Conservation (phyloP, 805 yeast genomes). For the Ogataea pilisensis region DNA sequence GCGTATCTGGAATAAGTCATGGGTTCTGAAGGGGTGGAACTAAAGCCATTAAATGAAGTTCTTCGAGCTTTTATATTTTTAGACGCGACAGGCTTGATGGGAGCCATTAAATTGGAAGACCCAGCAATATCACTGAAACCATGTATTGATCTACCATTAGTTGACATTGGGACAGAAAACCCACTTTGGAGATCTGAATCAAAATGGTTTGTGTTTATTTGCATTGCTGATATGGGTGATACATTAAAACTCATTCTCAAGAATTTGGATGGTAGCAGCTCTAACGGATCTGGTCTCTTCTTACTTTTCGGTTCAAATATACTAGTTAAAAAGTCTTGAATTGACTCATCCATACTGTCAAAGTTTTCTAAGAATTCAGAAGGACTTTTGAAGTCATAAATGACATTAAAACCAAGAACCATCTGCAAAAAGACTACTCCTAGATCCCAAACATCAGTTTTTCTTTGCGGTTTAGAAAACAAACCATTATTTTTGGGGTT, state of each 20-base stretch:
- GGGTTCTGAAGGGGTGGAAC: constrained; percentile 8
- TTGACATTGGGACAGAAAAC: not conserved
- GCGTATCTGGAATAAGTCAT: constrained; percentile 65
- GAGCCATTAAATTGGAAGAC: constrained; percentile 11
- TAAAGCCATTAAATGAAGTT: constrained; percentile 27
- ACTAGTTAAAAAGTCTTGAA: constrained; percentile 60
- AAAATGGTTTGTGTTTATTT: not conserved
- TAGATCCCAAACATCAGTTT: constrained; percentile 91
- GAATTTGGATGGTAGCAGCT: constrained; percentile 78
- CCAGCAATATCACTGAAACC: constrained; percentile 23
- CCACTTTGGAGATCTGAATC: not conserved
- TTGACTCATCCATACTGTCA: constrained; percentile 43
- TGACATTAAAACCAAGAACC: constrained; percentile 54
- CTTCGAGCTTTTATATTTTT: constrained; percentile 14
- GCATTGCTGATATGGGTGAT: constrained; percentile 26
- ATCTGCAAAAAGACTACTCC: constrained; percentile 74
- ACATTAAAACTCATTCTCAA: constrained; percentile 61
- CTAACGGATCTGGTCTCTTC: constrained; percentile 78
- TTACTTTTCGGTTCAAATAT: constrained; percentile 64
- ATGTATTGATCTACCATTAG: constrained; percentile 5
- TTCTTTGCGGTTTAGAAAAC: constrained; percentile 54
- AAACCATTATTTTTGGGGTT: constrained; percentile 19
- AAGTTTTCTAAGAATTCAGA: constrained; percentile 50
- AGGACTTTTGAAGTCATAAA: constrained; percentile 55
- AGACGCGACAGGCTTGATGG: constrained; percentile 1